Conservation (phyloP, 2,329 filamentous ascomycete species). For the Calonectria pseudoturangicola region DNA sequence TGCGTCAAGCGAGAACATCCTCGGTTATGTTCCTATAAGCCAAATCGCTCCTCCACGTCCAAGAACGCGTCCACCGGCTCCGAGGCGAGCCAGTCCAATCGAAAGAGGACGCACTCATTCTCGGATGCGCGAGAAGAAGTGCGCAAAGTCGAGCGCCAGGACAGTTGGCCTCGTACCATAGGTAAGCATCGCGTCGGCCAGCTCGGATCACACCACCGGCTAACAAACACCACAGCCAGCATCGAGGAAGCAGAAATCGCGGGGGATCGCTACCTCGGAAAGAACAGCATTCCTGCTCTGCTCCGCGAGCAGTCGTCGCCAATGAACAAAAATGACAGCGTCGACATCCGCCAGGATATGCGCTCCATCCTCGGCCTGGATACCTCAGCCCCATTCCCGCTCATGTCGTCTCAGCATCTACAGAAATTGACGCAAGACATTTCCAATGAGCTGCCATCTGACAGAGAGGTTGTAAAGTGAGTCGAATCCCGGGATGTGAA, state of each 20-base stretch:
- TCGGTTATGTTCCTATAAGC: constrained; percentile 80
- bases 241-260: constrained; percentile 74
- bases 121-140: constrained; percentile 58
- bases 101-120: constrained; percentile 60
- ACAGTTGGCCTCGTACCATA: constrained; percentile 66
- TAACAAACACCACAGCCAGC: constrained; percentile 59
- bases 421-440: constrained; percentile 77
- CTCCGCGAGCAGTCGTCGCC: constrained; percentile 76
- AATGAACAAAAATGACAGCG: constrained; percentile 70
- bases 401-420: constrained; percentile 79
- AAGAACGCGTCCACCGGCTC: constrained; percentile 57
- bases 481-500: constrained; percentile 58
- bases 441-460: constrained; percentile 76
- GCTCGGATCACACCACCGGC: constrained; percentile 42
- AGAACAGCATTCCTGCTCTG: constrained; percentile 81
- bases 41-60: constrained; percentile 68
- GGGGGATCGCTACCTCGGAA: constrained; percentile 77
- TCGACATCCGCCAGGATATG: constrained; percentile 79
- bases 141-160: constrained; percentile 61
- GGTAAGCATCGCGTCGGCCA: constrained; percentile 54
- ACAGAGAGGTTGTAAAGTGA: constrained; percentile 80
- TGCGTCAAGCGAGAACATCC: constrained; percentile 80
- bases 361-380: constrained; percentile 79
- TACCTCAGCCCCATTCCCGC: constrained; percentile 79
- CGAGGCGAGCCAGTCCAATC: constrained; percentile 51